Percentiles rank a stretch among this genome's conserved stretches.
Conservation (phyloP, 163 green algal genomes). For the Chloromonas sp. region DNA sequence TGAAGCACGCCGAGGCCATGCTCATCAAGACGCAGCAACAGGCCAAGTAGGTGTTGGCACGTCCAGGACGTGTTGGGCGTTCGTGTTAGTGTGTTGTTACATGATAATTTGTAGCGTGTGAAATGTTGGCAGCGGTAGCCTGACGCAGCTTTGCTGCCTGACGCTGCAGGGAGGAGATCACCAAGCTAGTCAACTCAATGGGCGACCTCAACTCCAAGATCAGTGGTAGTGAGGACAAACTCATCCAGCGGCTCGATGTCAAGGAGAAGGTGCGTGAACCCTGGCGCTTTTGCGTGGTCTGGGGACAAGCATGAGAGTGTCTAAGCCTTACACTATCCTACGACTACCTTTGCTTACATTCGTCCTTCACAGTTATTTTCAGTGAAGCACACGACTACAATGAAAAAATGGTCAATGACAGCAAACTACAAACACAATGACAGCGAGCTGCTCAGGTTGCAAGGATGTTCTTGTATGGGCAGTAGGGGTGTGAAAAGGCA, state of each 20-base stretch:
- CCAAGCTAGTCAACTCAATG: neutral
- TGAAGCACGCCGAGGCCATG: constrained; percentile 1
- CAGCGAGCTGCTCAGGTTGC: too few species aligned
- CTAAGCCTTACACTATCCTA: neutral
- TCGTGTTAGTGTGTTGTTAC: neutral
- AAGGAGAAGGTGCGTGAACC: constrained; percentile 8
- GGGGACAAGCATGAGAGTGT: neutral
- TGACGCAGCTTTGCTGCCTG: neutral
- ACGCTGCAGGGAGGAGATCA: neutral
- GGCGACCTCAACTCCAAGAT: neutral
- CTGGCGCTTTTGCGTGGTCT: neutral
- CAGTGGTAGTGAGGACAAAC: neutral
- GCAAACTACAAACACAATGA: too few species aligned
- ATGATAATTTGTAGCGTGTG: neutral
- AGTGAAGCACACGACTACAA: too few species aligned
- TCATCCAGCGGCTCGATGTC: neutral
- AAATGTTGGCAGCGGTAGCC: neutral
- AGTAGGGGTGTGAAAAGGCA: too few species aligned
- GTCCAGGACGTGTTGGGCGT: neutral
- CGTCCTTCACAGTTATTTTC: too few species aligned
- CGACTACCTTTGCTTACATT: too few species aligned
- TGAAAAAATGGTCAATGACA: too few species aligned
- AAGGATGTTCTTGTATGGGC: too few species aligned
- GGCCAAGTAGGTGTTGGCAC: neutral
- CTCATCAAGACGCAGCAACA: neutral